phyloP scores from a whole-genome alignment of 768 basidiomycete species.

The Porphyrellus cyaneotinctus region DNA sequence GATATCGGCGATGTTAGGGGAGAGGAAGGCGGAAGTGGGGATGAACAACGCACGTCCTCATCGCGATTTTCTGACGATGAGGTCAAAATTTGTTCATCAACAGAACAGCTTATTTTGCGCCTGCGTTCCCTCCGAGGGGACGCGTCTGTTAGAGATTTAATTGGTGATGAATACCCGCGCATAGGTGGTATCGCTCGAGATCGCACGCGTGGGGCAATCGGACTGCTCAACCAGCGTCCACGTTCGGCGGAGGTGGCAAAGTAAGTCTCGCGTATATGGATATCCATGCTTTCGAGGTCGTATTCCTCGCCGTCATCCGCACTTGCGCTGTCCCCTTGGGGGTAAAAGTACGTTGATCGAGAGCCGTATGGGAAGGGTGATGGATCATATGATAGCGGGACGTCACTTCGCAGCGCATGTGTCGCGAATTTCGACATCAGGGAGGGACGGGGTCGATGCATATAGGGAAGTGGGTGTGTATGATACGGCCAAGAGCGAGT shows the following conservation, averaged over 20 bases:
- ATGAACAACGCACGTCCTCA: conserved; percentile 19
- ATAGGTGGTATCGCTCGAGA: conserved; percentile 11
- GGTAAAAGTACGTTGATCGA: background rate
- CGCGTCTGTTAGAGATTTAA: conserved; percentile 8
- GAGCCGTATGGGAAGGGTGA: background rate
- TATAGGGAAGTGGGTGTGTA: background rate
- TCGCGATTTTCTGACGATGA: conserved; percentile 9
- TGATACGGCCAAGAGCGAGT: conserved; percentile 3
- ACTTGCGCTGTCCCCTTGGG: conserved; percentile 15
- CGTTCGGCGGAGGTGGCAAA: conserved; percentile 57
- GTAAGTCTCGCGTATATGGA: conserved; percentile 44
- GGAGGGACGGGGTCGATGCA: conserved; percentile 15
- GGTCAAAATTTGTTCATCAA: background rate
- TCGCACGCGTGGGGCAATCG: conserved; percentile 30
- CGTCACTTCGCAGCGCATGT: background rate
- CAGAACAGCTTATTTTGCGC: background rate
- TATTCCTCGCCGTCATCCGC: conserved; percentile 25
- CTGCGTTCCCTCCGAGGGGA: conserved; percentile 5
- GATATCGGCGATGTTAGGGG: conserved; percentile 44
- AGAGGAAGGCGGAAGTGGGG: conserved; percentile 39
- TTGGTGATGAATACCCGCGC: conserved; percentile 24
- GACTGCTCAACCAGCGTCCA: conserved; percentile 55
- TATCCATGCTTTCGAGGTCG: conserved; percentile 32
- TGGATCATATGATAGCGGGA: background rate
- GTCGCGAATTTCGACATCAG: conserved; percentile 14